These are phyloP conservation scores for Gentiana macrophylla DNA, from an alignment of 257 asterid species.

Conservation along the genomic window DNA sequence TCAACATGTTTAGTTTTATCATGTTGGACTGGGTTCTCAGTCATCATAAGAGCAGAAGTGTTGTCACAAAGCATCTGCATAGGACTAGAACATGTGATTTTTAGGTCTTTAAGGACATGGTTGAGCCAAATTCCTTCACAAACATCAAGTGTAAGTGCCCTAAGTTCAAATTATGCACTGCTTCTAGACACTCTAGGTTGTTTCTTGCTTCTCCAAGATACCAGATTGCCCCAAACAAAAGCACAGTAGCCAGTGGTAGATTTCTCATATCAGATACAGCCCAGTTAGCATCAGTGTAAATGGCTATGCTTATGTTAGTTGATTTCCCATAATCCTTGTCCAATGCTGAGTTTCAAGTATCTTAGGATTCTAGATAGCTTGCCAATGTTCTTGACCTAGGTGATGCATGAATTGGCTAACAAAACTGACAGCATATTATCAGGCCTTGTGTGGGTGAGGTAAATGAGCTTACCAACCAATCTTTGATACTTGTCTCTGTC, in stretches of 20 bases:
- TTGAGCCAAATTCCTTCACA: conserved; percentile 4
- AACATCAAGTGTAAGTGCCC: not conserved
- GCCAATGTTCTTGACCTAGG: not conserved
- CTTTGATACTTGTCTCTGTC: conserved; percentile 3
- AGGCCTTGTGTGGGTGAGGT: not conserved
- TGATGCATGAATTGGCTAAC: conserved; percentile 2
- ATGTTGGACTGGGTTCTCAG: too few relatives aligned
- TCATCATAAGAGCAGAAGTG: not conserved
- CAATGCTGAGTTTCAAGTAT: not conserved
- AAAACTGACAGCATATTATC: not conserved
- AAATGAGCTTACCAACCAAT: not conserved
- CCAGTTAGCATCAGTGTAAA: conserved; percentile 1
- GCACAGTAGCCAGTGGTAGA: not conserved
- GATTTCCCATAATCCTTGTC: too few relatives aligned
- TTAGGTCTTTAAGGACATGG: not conserved
- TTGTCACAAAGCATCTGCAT: conserved; percentile 1
- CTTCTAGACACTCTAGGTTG: not conserved
- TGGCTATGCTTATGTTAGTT: not conserved
- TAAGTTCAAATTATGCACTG: not conserved
- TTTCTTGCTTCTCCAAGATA: conserved; percentile 6
- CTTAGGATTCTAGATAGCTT: not conserved
- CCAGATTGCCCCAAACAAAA: not conserved
- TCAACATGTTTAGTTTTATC: not conserved
- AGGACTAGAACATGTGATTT: not conserved
- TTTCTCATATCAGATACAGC: not conserved